Evolutionary conservation across 768 basidiomycete species (phyloP), one percentile per base, ranked within the genome.

Genomic region (Rhodotorula taiwanensis): DNA sequence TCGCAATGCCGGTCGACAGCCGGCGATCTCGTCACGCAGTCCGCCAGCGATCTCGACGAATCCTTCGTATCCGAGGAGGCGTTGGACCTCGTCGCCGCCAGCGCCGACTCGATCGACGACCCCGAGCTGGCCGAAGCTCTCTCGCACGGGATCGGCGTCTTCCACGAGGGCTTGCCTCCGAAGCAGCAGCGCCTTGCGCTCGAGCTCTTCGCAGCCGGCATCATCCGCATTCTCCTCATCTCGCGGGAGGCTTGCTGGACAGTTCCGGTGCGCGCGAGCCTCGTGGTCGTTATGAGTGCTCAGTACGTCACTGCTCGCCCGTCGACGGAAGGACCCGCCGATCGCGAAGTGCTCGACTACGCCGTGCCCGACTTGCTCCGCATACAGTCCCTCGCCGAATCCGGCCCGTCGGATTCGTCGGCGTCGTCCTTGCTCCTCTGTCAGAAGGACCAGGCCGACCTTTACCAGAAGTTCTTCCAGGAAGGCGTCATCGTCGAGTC

Each of bases 401-500:
- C 62, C 5, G 44, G 71, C 9, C 56, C 43, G 52, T 9, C 36
- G 16, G 44, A 62, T 41, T 28, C 48, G 30, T 66, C 61, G 68
- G 64, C 67, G 25, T 80, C 81, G 60, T 92, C 94, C 77, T 80
- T 86, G 72, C 76, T 98, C 50, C 88, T 99, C 73, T 97, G 94
- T 75, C 93, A 91, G 69, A 79, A 84, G 10, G 93, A 95, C 74
- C 83, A 85, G 52, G 83, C 84, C 64, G 88, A 90, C 66, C 85
- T 86, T 20, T 85, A 90, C 74, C 81, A 81, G 48, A 84, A 86
- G 30, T 91, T 94, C 79, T 77, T 99, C 66, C 84, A 85, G 60
- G 86, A 92, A 27, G 95, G 95, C 9, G 78, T 94, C 27, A 89
- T 91, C 2, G 77, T 97, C 41, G 95, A 99, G 76, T 98, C 94